These are phyloP conservation scores for Leccinum disarticulatum DNA, from an alignment of 768 basidiomycete species.

Conservation along the genomic window DNA sequence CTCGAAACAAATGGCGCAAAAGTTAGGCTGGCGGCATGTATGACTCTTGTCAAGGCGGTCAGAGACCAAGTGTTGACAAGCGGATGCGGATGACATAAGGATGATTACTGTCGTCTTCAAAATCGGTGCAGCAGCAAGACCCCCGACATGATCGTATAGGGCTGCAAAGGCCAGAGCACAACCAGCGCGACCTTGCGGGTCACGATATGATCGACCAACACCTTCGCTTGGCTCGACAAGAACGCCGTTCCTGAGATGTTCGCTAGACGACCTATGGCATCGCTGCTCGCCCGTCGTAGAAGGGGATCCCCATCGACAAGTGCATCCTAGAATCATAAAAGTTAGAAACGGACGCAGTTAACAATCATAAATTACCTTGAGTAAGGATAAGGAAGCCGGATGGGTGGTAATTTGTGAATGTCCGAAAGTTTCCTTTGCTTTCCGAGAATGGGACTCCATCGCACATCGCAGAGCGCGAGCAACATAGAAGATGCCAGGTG, in stretches of 20 bases:
- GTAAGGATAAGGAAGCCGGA: conserved; percentile 54
- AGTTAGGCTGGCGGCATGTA: conserved; percentile 87
- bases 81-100: conserved; percentile 96
- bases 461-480: conserved; percentile 65
- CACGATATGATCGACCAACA: conserved; percentile 89
- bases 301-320: conserved; percentile 78
- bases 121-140: conserved; percentile 90
- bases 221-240: conserved; percentile 84
- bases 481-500: neutral
- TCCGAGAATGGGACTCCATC: conserved; percentile 50
- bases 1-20: conserved; percentile 87
- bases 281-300: conserved; percentile 77
- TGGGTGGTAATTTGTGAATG: conserved; percentile 57
- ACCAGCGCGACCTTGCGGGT: conserved; percentile 91
- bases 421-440: conserved; percentile 66
- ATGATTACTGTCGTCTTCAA: conserved; percentile 96
- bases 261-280: conserved; percentile 85
- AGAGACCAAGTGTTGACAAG: conserved; percentile 94
- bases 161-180: conserved; percentile 91
- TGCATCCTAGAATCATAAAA: conserved; percentile 52
- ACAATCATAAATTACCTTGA: conserved; percentile 60
- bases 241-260: conserved; percentile 81
- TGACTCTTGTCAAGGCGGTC: conserved; percentile 79
- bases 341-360: conserved; percentile 12
- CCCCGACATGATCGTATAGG: conserved; percentile 89